Base-by-base conservation (phyloP, 192 early-diverging fungal species). In the Gigaspora rosea region DNA sequence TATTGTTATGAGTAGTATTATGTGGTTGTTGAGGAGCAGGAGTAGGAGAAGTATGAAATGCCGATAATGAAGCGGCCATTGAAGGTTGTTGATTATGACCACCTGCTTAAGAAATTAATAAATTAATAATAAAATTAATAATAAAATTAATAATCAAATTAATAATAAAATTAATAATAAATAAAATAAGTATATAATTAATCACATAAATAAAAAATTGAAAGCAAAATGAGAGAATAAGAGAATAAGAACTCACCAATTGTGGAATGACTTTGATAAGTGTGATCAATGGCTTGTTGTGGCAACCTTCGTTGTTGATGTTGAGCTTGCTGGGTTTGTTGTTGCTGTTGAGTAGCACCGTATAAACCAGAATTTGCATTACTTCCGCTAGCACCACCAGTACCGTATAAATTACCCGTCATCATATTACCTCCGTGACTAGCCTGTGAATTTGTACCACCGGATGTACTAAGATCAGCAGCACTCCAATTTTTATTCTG, bases 51-150 rank as follows among this genome's bases (percentile, higher is more conserved):
- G 63, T 32, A 65, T 65, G 22, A 32, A 65, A 32, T 7, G 33
- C 12, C 10, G 62, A 32, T 36, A 65, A 65, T 16, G 63, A 46
- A 7, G 63, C 20, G 2, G 27, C 27, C 27, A 59, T 8, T 20
- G 20, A 16, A 16, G 22, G 52, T 54, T 36, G 49, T 57, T n/a
- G 70, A 36, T 22, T 33, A 10, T 72, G 70, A 32, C 51, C 70
- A 33, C 51, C 70, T 2, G 52, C 52, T 56, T 15, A 22, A 36
- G 7, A 48, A 22, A 70, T 51, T 51, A 70, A 70, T 4, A 1
- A 10, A 66, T 12, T 62, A 62, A 62, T 62, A 62, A 62, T n/a
- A 62, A 62, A 9, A 62, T 18, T 62, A 61, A 61, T 61, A 8
- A 8, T 18, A 27, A 18, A 62, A 51, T 13, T 66, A 41, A 33